Evolutionary conservation across 768 basidiomycete genomes (phyloP).

Genomic region (Boletus sp.): DNA sequence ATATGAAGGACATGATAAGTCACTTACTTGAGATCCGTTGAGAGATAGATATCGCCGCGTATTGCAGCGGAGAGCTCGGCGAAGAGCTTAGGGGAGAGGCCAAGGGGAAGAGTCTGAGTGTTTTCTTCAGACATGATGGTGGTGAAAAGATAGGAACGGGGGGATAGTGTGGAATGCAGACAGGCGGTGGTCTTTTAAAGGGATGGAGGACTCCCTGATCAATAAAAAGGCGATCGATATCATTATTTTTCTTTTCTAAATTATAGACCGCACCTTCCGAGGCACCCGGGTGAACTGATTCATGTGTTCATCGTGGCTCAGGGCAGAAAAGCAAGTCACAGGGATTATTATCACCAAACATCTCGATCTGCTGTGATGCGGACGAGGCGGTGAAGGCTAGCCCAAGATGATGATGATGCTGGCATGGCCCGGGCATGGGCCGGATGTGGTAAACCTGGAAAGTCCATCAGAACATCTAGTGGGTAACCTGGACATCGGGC

Average conservation of each 20-base stretch:
- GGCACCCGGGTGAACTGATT: neutral
- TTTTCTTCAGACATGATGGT: conserved; percentile 17
- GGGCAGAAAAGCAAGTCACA: neutral
- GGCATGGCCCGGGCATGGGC: conserved; percentile 8
- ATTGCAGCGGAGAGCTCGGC: conserved; percentile 46
- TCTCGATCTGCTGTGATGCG: conserved; percentile 3
- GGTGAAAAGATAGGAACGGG: neutral
- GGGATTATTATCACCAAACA: neutral
- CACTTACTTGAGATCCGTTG: conserved; percentile 41
- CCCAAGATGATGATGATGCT: conserved; percentile 1
- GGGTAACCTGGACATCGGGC: neutral
- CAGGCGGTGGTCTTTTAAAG: conserved; percentile 16
- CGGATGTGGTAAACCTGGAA: conserved; percentile 5
- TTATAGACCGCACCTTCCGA: conserved; percentile 2
- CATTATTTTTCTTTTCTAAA: conserved; percentile 15
- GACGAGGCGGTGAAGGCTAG: conserved; percentile 13
- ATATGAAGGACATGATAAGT: neutral
- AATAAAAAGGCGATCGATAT: neutral
- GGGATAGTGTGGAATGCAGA: conserved; percentile 7
- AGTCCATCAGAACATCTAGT: conserved; percentile 8
- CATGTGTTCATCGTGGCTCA: neutral
- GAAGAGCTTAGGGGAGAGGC: conserved; percentile 32
- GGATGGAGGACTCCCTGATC: neutral
- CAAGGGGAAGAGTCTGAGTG: neutral
- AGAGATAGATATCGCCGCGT: conserved; percentile 47